Conservation (phyloP, 139 green algal species). For the Auxenochlorella protothecoides region DNA sequence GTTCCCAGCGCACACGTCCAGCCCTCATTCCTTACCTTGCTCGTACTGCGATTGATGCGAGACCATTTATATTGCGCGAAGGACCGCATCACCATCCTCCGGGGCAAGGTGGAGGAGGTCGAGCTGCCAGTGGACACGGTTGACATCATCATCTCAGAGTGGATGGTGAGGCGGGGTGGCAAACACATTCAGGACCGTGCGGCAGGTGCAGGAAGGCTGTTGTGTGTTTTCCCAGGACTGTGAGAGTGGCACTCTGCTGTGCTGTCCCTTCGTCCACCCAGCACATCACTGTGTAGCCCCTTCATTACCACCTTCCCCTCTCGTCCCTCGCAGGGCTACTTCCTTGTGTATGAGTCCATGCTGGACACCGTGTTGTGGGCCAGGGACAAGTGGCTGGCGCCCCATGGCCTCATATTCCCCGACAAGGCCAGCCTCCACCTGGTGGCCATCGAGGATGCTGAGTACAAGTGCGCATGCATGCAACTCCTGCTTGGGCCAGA, state of each 20-base stretch:
- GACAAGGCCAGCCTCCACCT: conserved; percentile 60
- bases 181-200: background rate
- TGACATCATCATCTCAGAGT: conserved; percentile 86
- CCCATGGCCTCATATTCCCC: conserved; percentile 66
- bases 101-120: conserved; percentile 77
- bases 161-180: conserved; percentile 53
- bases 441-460: conserved; percentile 76
- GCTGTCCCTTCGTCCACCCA: no score
- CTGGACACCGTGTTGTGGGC: conserved; percentile 81
- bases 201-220: no score
- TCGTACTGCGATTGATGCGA: no score
- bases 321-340: conserved; percentile 14
- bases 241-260: no score
- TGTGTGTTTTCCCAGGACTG: no score
- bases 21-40: no score
- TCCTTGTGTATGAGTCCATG: conserved; percentile 52
- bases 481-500: no score
- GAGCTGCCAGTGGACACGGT: conserved; percentile 59
- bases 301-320: background rate
- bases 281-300: no score
- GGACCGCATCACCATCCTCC: conserved; percentile 69
- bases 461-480: conserved; percentile 49
- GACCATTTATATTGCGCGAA: no score
- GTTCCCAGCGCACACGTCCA: no score
- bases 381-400: conserved; percentile 75